Conservation (phyloP, 805 yeast genomes). For the Henningerozyma blattae region DNA sequence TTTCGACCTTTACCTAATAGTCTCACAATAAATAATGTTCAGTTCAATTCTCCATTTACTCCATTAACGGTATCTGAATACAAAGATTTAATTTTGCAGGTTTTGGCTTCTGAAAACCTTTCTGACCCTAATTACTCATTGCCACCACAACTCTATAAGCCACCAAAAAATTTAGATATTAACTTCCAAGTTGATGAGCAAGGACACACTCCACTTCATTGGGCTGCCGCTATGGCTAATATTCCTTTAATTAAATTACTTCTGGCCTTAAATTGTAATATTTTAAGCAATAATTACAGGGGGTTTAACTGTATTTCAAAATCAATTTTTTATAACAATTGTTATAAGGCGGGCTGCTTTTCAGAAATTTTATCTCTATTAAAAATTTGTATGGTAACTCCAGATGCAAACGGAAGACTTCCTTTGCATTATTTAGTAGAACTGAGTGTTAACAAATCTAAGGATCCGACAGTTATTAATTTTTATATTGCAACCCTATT, state of each 20-base stretch:
- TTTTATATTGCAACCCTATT: constrained; percentile 45
- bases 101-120: constrained; percentile 22
- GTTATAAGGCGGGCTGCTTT: constrained; percentile 52
- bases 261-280: constrained; percentile 47
- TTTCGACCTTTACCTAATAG: too few species aligned
- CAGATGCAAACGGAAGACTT: constrained; percentile 60
- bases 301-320: constrained; percentile 67
- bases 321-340: constrained; percentile 58
- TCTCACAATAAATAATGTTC: not conserved
- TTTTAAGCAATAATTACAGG: constrained; percentile 35
- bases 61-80: constrained; percentile 13
- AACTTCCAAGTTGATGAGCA: constrained; percentile 65
- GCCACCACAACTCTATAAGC: constrained; percentile 31
- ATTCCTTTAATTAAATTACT: constrained; percentile 45
- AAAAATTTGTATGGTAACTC: constrained; percentile 54
- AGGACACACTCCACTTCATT: constrained; percentile 71
- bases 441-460: constrained; percentile 36
- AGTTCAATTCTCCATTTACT: not conserved
- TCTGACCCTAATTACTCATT: constrained; percentile 20
- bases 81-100: constrained; percentile 20
- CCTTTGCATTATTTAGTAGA: constrained; percentile 62
- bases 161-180: constrained; percentile 53
- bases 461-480: constrained; percentile 35
- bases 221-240: constrained; percentile 78
- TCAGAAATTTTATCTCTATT: constrained; percentile 45